Base-by-base conservation (phyloP, 441 rosid species). In the Pelargonium myrrhifolium region DNA sequence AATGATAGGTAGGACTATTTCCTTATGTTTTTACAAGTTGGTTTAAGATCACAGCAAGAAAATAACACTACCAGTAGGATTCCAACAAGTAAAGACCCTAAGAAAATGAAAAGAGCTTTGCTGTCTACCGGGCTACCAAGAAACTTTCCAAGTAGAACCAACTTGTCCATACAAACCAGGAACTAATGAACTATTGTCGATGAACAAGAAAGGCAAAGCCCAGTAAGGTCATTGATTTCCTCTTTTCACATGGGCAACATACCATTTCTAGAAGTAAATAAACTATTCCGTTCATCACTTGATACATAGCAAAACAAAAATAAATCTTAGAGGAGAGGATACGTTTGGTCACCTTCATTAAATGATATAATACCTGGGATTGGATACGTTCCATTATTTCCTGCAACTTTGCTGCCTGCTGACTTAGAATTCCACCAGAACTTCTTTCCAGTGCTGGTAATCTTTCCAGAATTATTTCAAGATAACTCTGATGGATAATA, bases 331-430 rank as follows among this genome's bases (percentile, higher is more conserved):
- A 55, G 10, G 11, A 55, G 62, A 10, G 18, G 56, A 31, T 31
- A 31, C 37, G 37, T 31, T 60, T 22, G n/a, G n/a, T n/a, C n/a
- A n/a, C n/a, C n/a, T n/a, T n/a, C 6, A 12, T 11, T 26, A 22
- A 60, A 60, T 28, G 22, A 51, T 22, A 72, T 60, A 65, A 26
- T 77, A 95, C 97, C 96, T 92, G 99, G 70, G 97, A 86, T 75
- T 88, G 99, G 77, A 92, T 92, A 70, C 78, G 84, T 62, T 92
- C 96, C 72, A 90, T 93, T 51, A 95, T 92, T 75, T 92, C 98
- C 82, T 85, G 98, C 83, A 95, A 74, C 76, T 86, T 86, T 43
- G 89, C 87, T 67, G 96, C 91, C 79, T 95, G 97, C 59, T 81
- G 93, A 35, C 84, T 68, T 71, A 85, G 96, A 70, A 87, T 86